phyloP scores from a whole-genome alignment of 2,329 filamentous ascomycete genomes.

The Mycogone perniciosa region DNA sequence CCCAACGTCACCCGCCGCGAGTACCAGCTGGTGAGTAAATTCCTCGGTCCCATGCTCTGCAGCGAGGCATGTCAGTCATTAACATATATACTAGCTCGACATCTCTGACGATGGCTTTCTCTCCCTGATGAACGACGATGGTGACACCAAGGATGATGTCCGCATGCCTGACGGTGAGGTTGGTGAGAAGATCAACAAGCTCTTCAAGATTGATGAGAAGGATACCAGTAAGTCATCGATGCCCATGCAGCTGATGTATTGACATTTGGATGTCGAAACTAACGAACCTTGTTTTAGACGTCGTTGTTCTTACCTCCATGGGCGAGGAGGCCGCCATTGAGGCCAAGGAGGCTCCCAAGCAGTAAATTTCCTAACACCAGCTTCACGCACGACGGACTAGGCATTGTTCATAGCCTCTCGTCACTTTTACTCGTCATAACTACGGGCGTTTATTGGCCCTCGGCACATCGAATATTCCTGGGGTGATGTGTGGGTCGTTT shows the following conservation, averaged over 20 bases:
- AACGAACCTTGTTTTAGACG: conserved; percentile 51
- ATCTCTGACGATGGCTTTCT: conserved; percentile 93
- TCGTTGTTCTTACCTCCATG: conserved; percentile 93
- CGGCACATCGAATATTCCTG: conserved; percentile 30
- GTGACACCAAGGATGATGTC: conserved; percentile 89
- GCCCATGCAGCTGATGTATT: not conserved
- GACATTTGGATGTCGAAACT: conserved; percentile 9
- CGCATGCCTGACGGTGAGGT: conserved; percentile 85
- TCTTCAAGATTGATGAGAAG: conserved; percentile 79
- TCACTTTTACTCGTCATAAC: conserved; percentile 16
- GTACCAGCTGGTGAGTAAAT: conserved; percentile 82
- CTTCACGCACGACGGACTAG: conserved; percentile 18
- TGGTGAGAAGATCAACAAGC: conserved; percentile 76
- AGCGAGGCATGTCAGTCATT: conserved; percentile 17
- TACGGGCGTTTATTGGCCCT: conserved; percentile 26
- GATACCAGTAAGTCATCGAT: conserved; percentile 70
- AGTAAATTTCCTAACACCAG: conserved; percentile 10
- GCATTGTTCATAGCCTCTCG: conserved; percentile 22
- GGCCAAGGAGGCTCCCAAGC: conserved; percentile 77
- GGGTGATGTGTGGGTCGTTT: conserved; percentile 37
- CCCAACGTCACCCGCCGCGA: conserved; percentile 87
- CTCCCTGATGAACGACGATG: conserved; percentile 83
- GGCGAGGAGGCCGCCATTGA: conserved; percentile 89
- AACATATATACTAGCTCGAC: conserved; percentile 59
- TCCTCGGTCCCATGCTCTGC: not conserved